phyloP scores from a whole-genome alignment of 768 basidiomycete genomes.

The Collybia sordida region DNA sequence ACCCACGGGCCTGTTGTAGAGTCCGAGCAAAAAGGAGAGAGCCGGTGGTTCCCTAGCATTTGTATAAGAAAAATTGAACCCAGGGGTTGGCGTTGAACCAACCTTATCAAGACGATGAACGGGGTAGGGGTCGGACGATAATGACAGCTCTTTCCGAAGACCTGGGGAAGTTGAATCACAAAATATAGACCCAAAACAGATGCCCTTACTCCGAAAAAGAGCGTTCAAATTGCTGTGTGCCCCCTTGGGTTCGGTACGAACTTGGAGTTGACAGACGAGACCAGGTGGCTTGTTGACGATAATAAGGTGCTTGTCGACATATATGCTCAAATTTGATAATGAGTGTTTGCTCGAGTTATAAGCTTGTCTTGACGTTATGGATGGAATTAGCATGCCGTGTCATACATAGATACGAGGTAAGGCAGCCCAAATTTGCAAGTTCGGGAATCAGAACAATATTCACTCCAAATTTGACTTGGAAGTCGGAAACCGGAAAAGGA shows the following conservation, averaged over 20 bases:
- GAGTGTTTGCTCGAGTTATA: neutral
- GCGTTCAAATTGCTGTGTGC: conserved; percentile 28
- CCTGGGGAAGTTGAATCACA: conserved; percentile 2
- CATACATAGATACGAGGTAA: too few relatives aligned
- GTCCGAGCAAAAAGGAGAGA: conserved; percentile 56
- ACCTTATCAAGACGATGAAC: conserved; percentile 74
- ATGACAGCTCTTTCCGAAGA: conserved; percentile 18
- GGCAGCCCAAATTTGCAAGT: too few relatives aligned
- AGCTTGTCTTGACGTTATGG: too few relatives aligned
- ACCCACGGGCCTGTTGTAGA: conserved; percentile 36
- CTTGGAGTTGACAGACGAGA: conserved; percentile 49
- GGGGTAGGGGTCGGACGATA: conserved; percentile 39
- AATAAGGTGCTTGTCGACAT: conserved; percentile 53
- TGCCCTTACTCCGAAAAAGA: conserved; percentile 32
- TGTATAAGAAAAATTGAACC: neutral
- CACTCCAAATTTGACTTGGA: too few relatives aligned
- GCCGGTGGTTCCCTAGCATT: conserved; percentile 58
- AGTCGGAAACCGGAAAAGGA: too few relatives aligned
- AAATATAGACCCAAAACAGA: conserved; percentile 1
- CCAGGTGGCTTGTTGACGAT: conserved; percentile 63
- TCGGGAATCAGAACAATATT: too few relatives aligned
- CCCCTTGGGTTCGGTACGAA: conserved; percentile 12
- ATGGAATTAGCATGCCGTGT: too few relatives aligned
- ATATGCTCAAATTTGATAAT: conserved; percentile 28
- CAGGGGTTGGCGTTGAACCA: conserved; percentile 2